Percentiles rank a stretch among this genome's conserved stretches.
These are phyloP conservation scores for Aspergillus viridinutans DNA, from an alignment of 2,329 filamentous ascomycete species.

Conservation along the genomic window DNA sequence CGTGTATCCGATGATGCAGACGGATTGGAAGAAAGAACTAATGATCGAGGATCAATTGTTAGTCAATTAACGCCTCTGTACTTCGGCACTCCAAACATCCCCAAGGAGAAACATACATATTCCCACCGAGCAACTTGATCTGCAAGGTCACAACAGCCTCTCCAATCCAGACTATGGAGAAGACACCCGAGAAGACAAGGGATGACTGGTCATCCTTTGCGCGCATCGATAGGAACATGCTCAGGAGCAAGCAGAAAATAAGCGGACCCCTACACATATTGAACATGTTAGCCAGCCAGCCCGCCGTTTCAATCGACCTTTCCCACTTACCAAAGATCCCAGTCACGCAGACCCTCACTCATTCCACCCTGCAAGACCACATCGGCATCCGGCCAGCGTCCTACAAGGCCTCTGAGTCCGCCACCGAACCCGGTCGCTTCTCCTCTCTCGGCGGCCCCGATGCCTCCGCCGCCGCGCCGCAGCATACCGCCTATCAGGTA, in stretches of 20 bases:
- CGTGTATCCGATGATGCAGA: conserved; percentile 98
- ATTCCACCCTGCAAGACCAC: conserved; percentile 65
- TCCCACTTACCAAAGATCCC: conserved; percentile 75
- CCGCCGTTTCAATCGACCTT: not conserved
- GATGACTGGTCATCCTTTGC: conserved; percentile 77
- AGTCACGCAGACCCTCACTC: conserved; percentile 87
- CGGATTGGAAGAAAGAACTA: conserved; percentile 94
- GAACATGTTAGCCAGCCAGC: not conserved
- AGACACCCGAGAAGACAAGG: conserved; percentile 90
- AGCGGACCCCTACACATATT: conserved; percentile 69
- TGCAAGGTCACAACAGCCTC: conserved; percentile 96
- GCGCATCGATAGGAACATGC: conserved; percentile 79
- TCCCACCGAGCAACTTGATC: conserved; percentile 92
- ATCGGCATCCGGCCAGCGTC: conserved; percentile 65
- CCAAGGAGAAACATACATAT: conserved; percentile 68
- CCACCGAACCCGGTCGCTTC: conserved; percentile 47
- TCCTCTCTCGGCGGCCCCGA: conserved; percentile 54
- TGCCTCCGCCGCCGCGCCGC: conserved; percentile 52
- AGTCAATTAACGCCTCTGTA: not conserved
- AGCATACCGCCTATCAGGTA: conserved; percentile 75
- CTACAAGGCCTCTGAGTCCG: conserved; percentile 53
- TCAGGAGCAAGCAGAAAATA: conserved; percentile 86
- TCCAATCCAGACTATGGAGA: conserved; percentile 94
- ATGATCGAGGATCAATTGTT: not conserved
- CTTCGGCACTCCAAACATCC: too few relatives aligned